These are phyloP conservation scores for Hylodesmum podocarpum DNA, from an alignment of 306 rosid genomes.

Conservation along the genomic window DNA sequence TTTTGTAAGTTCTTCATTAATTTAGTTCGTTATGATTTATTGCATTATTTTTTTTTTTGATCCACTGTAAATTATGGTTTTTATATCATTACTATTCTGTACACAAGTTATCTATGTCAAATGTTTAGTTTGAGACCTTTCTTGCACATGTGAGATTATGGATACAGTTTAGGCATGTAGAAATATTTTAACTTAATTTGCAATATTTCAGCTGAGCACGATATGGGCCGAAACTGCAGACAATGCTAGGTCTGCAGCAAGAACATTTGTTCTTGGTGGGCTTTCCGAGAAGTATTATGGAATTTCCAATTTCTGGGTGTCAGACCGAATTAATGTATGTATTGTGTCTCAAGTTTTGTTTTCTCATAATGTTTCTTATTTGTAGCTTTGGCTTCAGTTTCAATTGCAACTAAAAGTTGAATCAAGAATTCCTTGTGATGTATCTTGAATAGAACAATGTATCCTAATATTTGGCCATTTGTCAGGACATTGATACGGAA, in stretches of 20 bases:
- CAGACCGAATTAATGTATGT: slow-evolving; percentile 86
- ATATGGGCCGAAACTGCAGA: slow-evolving; percentile 99
- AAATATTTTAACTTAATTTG: slow-evolving; percentile 24
- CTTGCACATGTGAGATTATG: slow-evolving; percentile 4
- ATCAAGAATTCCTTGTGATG: not conserved
- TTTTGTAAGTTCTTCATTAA: slow-evolving; percentile 1
- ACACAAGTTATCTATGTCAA: not conserved
- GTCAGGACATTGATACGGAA: slow-evolving; percentile 80
- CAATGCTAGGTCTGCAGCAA: slow-evolving; percentile 91
- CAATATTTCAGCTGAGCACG: slow-evolving; percentile 77
- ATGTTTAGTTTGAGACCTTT: not conserved
- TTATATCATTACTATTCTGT: not conserved
- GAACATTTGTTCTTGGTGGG: slow-evolving; percentile 87
- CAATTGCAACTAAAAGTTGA: slow-evolving; percentile 12
- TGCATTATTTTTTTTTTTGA: not conserved
- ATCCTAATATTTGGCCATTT: slow-evolving; percentile 4
- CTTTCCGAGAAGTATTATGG: slow-evolving; percentile 88
- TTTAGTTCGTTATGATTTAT: not conserved
- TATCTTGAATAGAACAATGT: slow-evolving; percentile 11
- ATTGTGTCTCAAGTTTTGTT: slow-evolving; percentile 21
- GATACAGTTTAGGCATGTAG: not conserved
- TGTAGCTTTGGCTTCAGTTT: not conserved
- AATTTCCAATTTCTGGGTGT: slow-evolving; percentile 72
- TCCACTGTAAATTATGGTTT: not conserved
- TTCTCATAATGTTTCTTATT: not conserved